Conservation (phyloP, 169 alveolate genomes). For the Cytauxzoon felis region DNA sequence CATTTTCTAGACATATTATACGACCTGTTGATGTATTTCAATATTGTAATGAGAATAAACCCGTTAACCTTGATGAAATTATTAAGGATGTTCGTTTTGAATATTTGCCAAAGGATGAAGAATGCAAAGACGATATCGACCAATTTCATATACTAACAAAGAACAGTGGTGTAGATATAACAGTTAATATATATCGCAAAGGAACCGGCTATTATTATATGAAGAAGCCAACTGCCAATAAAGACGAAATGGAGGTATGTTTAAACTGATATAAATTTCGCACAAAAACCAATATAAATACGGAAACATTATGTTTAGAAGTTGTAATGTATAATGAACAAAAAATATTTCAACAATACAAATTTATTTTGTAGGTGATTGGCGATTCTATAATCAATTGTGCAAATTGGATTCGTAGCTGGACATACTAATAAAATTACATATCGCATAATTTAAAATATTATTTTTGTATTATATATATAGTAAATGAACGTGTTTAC, state of each 20-base stretch:
- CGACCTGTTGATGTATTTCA: constrained; percentile 26
- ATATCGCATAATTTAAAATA: not conserved
- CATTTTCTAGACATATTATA: not conserved
- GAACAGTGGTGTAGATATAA: constrained; percentile 46
- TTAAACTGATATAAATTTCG: not conserved
- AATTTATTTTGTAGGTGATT: not conserved
- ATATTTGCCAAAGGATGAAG: not conserved
- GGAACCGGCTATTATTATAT: constrained; percentile 52
- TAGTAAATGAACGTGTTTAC: constrained; percentile 2
- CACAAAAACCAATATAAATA: too few relatives aligned
- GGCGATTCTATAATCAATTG: constrained; percentile 49
- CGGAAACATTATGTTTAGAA: too few relatives aligned
- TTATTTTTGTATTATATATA: not conserved
- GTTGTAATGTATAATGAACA: too few relatives aligned
- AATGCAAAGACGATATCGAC: constrained; percentile 1
- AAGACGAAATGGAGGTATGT: constrained; percentile 4
- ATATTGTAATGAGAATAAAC: constrained; percentile 4
- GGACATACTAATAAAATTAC: constrained; percentile 20
- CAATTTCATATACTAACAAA: constrained; percentile 23
- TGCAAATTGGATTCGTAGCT: constrained; percentile 49
- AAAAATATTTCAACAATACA: not conserved
- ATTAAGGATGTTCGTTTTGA: constrained; percentile 15
- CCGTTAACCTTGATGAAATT: constrained; percentile 10
- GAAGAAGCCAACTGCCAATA: constrained; percentile 53
- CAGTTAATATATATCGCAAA: constrained; percentile 14